Evolutionary conservation across 2,329 filamentous ascomycete genomes (phyloP).

Genomic region (Lecanicillium sp.): DNA sequence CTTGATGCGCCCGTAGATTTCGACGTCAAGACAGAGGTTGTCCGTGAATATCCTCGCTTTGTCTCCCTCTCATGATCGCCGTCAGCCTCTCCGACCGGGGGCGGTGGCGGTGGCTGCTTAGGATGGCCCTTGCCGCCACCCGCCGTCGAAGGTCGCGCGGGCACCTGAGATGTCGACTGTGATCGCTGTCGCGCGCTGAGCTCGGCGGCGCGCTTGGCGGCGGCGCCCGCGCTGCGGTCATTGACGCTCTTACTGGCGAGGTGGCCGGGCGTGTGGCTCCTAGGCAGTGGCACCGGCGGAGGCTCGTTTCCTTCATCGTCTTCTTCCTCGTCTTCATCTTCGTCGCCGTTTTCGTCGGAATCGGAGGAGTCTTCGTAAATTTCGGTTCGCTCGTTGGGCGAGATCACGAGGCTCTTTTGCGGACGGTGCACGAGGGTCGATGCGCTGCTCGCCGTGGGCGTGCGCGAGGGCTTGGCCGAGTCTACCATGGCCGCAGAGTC

Average conservation of each 20-base stretch:
- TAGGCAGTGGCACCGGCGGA: conserved; percentile 32
- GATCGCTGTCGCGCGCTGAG: conserved; percentile 49
- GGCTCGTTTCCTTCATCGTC: conserved; percentile 30
- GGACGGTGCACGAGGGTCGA: conserved; percentile 2
- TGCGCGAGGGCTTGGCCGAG: conserved; percentile 7
- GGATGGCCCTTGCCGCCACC: conserved; percentile 18
- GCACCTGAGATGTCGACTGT: conserved; percentile 40
- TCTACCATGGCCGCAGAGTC: conserved; percentile 6
- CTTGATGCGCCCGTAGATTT: conserved; percentile 21
- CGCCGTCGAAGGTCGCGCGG: conserved; percentile 24
- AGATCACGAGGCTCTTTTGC: conserved; percentile 10
- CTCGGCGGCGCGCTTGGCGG: conserved; percentile 34
- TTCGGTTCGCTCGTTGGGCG: conserved; percentile 21
- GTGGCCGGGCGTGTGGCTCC: conserved; percentile 58
- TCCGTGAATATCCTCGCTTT: conserved; percentile 1
- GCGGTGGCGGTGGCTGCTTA: conserved; percentile 21
- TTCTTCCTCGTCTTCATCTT: conserved; percentile 24
- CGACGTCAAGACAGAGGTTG: conserved; percentile 12
- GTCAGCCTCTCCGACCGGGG: conserved; percentile 19
- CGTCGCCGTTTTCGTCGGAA: conserved; percentile 29
- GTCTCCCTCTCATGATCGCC: conserved; percentile 23
- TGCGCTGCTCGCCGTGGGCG: conserved; percentile 4
- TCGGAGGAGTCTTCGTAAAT: conserved; percentile 32
- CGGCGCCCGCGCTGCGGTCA: conserved; percentile 39
- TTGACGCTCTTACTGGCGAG: conserved; percentile 51